phyloP scores from a whole-genome alignment of 2,329 filamentous ascomycete genomes.

The Drechslerella coelobrocha region DNA sequence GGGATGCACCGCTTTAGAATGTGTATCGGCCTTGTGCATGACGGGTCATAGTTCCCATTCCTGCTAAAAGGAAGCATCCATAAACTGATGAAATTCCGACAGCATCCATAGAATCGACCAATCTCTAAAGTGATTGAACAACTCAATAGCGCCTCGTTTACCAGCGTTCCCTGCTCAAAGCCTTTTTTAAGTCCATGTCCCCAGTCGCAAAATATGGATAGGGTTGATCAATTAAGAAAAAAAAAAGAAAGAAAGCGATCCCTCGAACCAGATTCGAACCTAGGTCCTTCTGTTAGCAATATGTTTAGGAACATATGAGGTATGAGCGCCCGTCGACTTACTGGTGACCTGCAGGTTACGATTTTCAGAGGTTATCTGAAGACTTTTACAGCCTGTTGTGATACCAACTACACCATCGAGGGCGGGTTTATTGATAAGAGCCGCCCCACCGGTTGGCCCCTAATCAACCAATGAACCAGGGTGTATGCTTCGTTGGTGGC shows the following conservation, averaged over 20 bases:
- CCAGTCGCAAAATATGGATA: neutral
- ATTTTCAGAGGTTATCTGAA: constrained; percentile 47
- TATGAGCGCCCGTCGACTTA: neutral
- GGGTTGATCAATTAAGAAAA: constrained; percentile 15
- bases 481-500: neutral
- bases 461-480: constrained; percentile 12
- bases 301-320: constrained; percentile 24
- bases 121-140: neutral
- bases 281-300: constrained; percentile 22
- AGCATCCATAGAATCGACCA: neutral
- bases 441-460: constrained; percentile 3
- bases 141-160: neutral
- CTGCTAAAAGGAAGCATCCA: neutral
- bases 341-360: constrained; percentile 51
- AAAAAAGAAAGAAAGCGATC: constrained; percentile 31
- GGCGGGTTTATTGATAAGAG: constrained; percentile 30
- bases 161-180: neutral
- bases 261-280: constrained; percentile 51
- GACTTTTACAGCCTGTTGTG: constrained; percentile 51
- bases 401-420: constrained; percentile 52
- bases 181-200: too few species aligned
- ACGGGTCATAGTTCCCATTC: neutral
- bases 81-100: neutral
- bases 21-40: too few species aligned
- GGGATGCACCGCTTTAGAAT: neutral